These are phyloP conservation scores for Citropsis articulata DNA, from an alignment of 345 rosid species.

Conservation along the genomic window DNA sequence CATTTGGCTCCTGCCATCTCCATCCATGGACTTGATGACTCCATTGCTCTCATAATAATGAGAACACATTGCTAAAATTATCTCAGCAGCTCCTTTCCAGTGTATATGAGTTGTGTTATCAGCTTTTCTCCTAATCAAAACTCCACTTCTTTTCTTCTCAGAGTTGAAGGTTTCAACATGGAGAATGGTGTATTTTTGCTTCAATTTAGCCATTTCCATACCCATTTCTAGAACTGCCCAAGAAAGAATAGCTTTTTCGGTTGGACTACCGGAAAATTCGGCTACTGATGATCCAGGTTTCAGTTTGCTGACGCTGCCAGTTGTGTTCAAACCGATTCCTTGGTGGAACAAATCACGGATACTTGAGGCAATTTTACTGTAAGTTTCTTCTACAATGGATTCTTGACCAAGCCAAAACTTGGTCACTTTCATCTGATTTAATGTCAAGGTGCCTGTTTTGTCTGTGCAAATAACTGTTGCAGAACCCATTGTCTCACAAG, in stretches of 20 bases:
- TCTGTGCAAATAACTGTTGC: slow-evolving; percentile 68
- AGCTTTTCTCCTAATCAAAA: slow-evolving; percentile 29
- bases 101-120: slow-evolving; percentile 48
- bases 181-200: slow-evolving; percentile 31
- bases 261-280: slow-evolving; percentile 67
- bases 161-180: slow-evolving; percentile 61
- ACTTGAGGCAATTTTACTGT: slow-evolving; percentile 20
- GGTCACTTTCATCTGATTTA: slow-evolving; percentile 63
- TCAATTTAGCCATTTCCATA: slow-evolving; percentile 49
- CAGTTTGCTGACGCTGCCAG: slow-evolving; percentile 38
- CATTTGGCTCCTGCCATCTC: slow-evolving; percentile 29
- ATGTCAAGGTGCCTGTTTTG: slow-evolving; percentile 71
- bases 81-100: slow-evolving; percentile 77
- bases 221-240: slow-evolving; percentile 50
- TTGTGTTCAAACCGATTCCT: slow-evolving; percentile 56
- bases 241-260: slow-evolving; percentile 69
- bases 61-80: slow-evolving; percentile 57
- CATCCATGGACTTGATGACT: slow-evolving; percentile 26
- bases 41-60: slow-evolving; percentile 37
- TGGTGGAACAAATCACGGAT: slow-evolving; percentile 42
- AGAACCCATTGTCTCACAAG: slow-evolving; percentile 78
- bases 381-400: slow-evolving; percentile 33
- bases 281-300: slow-evolving; percentile 31
- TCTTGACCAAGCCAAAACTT: slow-evolving; percentile 60
- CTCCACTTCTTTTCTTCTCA: slow-evolving; percentile 59